These are phyloP conservation scores for Eustoma russellianum DNA, from an alignment of 257 asterid species.

Conservation along the genomic window DNA sequence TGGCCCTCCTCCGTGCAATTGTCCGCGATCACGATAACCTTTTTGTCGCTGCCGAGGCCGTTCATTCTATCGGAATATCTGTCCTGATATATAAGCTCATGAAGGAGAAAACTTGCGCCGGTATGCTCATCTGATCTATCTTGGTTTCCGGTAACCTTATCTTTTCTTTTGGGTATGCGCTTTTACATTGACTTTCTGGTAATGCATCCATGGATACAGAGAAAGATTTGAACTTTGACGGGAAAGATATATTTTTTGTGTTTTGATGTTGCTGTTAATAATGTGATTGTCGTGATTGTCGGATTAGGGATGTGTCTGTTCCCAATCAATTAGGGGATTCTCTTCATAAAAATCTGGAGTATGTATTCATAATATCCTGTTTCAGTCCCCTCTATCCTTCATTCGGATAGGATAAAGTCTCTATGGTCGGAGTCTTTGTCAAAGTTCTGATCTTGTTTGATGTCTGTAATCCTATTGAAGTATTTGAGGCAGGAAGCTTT, in stretches of 20 bases:
- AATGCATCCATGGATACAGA: too few species aligned
- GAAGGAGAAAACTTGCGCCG: constrained; percentile 96
- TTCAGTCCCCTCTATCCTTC: too few species aligned
- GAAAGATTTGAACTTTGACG: constrained; percentile 1
- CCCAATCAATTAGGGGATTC: not conserved
- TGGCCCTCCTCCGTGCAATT: constrained; percentile 77
- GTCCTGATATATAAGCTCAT: constrained; percentile 81
- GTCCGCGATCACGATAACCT: constrained; percentile 94
- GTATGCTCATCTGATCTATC: constrained; percentile 20
- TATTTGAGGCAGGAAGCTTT: too few species aligned
- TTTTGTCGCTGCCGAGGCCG: constrained; percentile 91
- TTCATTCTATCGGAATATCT: constrained; percentile 73
- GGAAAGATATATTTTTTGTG: not conserved
- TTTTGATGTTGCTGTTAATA: not conserved
- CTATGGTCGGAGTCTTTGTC: too few species aligned
- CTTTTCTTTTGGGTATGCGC: not conserved
- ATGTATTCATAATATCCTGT: too few species aligned
- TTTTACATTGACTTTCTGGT: not conserved
- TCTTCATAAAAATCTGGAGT: not conserved
- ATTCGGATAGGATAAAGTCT: too few species aligned
- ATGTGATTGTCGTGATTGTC: too few species aligned
- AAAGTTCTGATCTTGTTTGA: too few species aligned
- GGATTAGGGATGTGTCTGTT: not conserved
- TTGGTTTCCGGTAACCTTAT: not conserved
- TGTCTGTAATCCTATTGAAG: too few species aligned